Evolutionary conservation across 2,329 filamentous ascomycete genomes (phyloP), one percentile per base, ranked within the genome.

Genomic region (Mollisia scopiformis): DNA sequence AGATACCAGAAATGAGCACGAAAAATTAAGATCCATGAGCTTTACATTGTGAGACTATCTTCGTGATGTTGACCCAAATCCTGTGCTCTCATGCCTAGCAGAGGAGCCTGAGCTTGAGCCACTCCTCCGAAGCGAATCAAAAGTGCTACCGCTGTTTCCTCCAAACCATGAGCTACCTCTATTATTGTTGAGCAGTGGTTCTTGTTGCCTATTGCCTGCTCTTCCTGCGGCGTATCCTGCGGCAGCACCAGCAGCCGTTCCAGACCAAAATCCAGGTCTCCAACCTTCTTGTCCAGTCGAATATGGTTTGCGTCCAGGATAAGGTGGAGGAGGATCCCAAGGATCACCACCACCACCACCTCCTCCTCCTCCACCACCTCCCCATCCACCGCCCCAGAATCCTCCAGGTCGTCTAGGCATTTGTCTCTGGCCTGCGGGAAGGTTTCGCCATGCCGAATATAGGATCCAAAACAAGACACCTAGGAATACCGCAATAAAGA

Each of bases 261-360:
- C 21, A 19, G 79, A 84, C 89, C 89, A 93, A 75, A 93, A 92
- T 1, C 90, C 90, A 5, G 90, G 89, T 53, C 82, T 81, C 88
- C 89, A 92, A 1, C 80, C 79, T 63, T 84, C 75, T 23, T 61
- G 58, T 35, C 47, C 31, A 6, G 35, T 46, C 13, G 57, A 55
- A 58, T 63, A 69, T 19, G 57, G 58, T 56, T 69, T 72, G 31
- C 69, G 61, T 23, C 69, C 67, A 10, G 71, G 65, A 55, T 73
- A 73, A 14, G 73, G 72, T 53, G 72, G 72, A 13, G 72, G 72
- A 11, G 70, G 69, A 39, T 72, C 71, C 51, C 54, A 68, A 6
- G 66, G 66, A 62, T 68, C 67, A 33, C 65, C 63, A 50, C 64
- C 62, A 19, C 67, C 70, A 28, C 74, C 75, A n/a, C 77, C 76